Evolutionary conservation across 1,139 yeast species (phyloP), one percentile per base, ranked within the genome.

Genomic region (Trichomonascaceae sp.): DNA sequence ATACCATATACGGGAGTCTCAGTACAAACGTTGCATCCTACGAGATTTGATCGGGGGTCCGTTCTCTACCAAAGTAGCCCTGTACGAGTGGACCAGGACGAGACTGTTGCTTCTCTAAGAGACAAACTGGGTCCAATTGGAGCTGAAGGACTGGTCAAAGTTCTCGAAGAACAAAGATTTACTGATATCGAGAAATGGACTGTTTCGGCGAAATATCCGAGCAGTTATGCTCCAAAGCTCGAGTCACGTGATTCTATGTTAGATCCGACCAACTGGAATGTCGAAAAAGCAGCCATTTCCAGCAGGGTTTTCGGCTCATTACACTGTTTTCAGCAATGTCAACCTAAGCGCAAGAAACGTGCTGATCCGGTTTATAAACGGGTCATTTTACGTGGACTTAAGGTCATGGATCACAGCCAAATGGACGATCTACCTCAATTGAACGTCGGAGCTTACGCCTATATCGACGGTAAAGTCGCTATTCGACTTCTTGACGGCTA

Each of bases 11-110:
- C 98, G 0, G 99, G 99, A 0, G 96, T 89, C 10, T 81, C 97
- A 0, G 79, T 95, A 0, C 99, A 93, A 67, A 87, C 96, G 0
- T 70, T 93, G 18, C 96, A 93, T 66, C 96, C 97, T 0, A 79
- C 85, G 0, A 78, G 84, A 64, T 93, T 93, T 63, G 99, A 93
- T 63, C 76, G 74, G 47, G 99, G 99, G 0, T 74, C 76, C 6
- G 78, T 93, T 0, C 66, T 93, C 1, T 67, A 75, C n/a, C 95
- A 85, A 60, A 76, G 87, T 0, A 67, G 66, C 0, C 74, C 56
- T 36, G 60, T 82, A 0, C 62, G 68, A 0, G 73, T 84, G 1
- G 47, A 62, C 1, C 36, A 52, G 0, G 45, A 67, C 44, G 87
- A 83, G 53, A 75, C 80, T 10, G 68, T 78, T 15, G 55, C 52